Percentiles rank a stretch among this genome's conserved stretches.
Evolutionary conservation across 2,329 filamentous ascomycete genomes (phyloP).

Genomic region (Sclerotinia trifoliorum): DNA sequence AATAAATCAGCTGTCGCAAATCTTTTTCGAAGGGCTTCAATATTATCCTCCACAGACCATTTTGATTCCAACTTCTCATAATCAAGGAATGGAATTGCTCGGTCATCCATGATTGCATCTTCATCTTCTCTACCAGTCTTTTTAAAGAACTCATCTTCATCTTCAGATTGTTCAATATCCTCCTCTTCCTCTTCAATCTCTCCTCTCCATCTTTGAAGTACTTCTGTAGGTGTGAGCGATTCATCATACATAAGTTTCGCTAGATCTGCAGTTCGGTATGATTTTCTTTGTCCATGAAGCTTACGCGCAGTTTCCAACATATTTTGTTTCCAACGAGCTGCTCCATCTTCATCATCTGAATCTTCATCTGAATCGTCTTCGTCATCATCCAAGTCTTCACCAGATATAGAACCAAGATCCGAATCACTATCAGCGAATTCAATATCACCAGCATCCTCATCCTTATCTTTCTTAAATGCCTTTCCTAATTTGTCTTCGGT

Average conservation of each 20-base stretch:
- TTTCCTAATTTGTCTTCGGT: constrained; percentile 59
- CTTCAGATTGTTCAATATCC: constrained; percentile 56
- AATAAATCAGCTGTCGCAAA: constrained; percentile 71
- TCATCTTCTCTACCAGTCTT: constrained; percentile 63
- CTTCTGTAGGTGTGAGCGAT: constrained; percentile 70
- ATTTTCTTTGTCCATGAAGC: constrained; percentile 66
- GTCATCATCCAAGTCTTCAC: constrained; percentile 46
- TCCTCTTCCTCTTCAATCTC: constrained; percentile 59
- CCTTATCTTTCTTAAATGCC: constrained; percentile 52
- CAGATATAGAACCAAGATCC: constrained; percentile 84
- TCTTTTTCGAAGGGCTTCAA: constrained; percentile 69
- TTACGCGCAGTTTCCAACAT: constrained; percentile 71
- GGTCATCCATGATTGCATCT: constrained; percentile 72
- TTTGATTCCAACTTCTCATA: constrained; percentile 79
- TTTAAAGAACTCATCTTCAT: constrained; percentile 62
- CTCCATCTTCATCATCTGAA: constrained; percentile 50
- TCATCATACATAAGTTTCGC: constrained; percentile 88
- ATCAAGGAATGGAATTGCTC: constrained; percentile 74
- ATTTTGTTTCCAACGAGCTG: constrained; percentile 83
- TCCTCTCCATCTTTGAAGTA: constrained; percentile 77
- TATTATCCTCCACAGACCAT: constrained; percentile 77
- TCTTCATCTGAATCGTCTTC: constrained; percentile 50
- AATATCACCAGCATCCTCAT: constrained; percentile 64
- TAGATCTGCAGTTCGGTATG: constrained; percentile 78
- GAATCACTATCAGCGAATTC: constrained; percentile 97